A percentile compares a stretch with the other conserved stretches of the same genome.
These are phyloP conservation scores for Orbilia quercus DNA, from an alignment of 2,329 filamentous ascomycete genomes.

Conservation along the genomic window DNA sequence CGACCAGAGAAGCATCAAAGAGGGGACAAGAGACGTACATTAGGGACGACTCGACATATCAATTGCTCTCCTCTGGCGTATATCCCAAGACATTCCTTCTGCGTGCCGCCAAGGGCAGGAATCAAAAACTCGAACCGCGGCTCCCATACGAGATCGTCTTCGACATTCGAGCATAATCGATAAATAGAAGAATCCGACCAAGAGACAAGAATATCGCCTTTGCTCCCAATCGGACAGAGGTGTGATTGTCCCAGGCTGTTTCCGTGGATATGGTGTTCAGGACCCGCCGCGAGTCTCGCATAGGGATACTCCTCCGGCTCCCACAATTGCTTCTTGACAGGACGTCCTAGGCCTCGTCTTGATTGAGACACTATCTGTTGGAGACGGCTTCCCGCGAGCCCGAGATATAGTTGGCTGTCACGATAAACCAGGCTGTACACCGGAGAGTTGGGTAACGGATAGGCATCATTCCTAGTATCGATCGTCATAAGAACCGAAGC, in stretches of 20 bases:
- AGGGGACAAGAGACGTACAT: constrained; percentile 21
- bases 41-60: constrained; percentile 33
- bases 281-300: constrained; percentile 23
- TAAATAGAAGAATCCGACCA: constrained; percentile 52
- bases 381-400: constrained; percentile 34
- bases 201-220: constrained; percentile 40
- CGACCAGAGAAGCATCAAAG: not conserved
- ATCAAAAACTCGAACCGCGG: constrained; percentile 32
- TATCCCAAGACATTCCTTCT: constrained; percentile 23
- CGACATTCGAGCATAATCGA: constrained; percentile 23
- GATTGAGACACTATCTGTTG: constrained; percentile 35
- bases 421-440: constrained; percentile 37
- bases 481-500: constrained; percentile 40
- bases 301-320: constrained; percentile 27
- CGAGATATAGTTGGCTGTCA: constrained; percentile 34
- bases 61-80: constrained; percentile 40
- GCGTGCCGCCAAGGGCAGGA: not conserved
- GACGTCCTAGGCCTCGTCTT: not conserved
- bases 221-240: constrained; percentile 38
- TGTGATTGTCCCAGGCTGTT: constrained; percentile 19
- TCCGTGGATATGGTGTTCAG: constrained; percentile 13
- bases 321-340: constrained; percentile 33
- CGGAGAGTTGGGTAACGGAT: constrained; percentile 12
- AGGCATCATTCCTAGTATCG: constrained; percentile 24
- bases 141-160: constrained; percentile 38